These are phyloP conservation scores for Aureobasidium musti DNA, from an alignment of 2,329 filamentous ascomycete genomes.

Conservation along the genomic window DNA sequence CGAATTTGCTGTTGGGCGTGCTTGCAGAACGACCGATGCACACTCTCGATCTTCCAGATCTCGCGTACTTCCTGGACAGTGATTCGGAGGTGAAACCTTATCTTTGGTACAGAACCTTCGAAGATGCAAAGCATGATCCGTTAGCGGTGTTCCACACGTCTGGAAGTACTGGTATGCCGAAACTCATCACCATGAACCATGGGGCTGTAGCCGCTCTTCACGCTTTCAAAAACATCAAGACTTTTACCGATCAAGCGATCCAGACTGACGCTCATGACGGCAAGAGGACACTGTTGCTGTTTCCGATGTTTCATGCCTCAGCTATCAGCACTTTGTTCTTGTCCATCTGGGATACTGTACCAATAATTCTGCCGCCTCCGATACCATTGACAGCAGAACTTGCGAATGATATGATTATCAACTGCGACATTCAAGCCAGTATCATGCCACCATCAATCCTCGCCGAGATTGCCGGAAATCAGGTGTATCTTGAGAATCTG, in stretches of 20 bases:
- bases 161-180: constrained; percentile 49
- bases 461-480: constrained; percentile 27
- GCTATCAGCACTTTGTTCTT: constrained; percentile 10
- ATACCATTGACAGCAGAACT: constrained; percentile 11
- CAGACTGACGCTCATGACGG: background rate
- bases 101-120: background rate
- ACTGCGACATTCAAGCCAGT: constrained; percentile 18
- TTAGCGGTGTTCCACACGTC: constrained; percentile 49
- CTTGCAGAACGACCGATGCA: constrained; percentile 3
- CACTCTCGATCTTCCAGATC: background rate
- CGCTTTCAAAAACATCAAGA: too few relatives aligned
- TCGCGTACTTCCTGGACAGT: background rate
- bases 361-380: constrained; percentile 5
- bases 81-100: background rate
- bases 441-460: constrained; percentile 29
- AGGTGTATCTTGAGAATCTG: background rate
- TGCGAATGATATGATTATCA: constrained; percentile 15
- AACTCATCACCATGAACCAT: constrained; percentile 45
- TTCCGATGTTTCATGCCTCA: constrained; percentile 21
- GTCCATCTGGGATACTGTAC: constrained; percentile 6
- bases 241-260: too few relatives aligned
- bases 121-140: constrained; percentile 37
- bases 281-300: constrained; percentile 1
- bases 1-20: background rate
- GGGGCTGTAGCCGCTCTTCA: constrained; percentile 43